Evolutionary conservation across 805 yeast genomes (phyloP), one percentile per base, ranked within the genome.

Genomic region (Torulaspora microellipsoides): DNA sequence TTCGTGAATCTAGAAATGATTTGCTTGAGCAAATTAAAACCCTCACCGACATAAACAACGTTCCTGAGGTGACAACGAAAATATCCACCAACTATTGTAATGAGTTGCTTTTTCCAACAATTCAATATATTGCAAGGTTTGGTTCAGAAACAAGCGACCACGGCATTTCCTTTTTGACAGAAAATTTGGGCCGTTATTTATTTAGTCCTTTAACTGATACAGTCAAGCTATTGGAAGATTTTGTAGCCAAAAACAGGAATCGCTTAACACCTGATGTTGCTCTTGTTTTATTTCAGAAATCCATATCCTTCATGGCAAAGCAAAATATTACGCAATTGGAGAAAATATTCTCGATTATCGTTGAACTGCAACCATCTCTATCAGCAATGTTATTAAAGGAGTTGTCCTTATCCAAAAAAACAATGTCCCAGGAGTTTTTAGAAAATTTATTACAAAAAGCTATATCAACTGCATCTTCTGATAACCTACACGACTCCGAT

Each of bases 371-470:
- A 46, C 72, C 75, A 2, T 49, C 53, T 0, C 56, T 71, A 17
- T 62, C 80, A 0, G 71, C 75, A n/a, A 32, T 51, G 0, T 56
- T 81, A 15, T 62, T 83, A 32, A 60, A 61, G 7, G 64, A 67
- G n/a, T 60, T 83, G n/a, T 67, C 80, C 1, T 47, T 62, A 1
- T 67, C 72, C 14, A 80, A 79, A 48, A 79, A 74, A 52, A 67
- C 80, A 0, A 58, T 83, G 28, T 75, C 87, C 0, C 66, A 73
- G 3, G 65, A 67, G 1, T 82, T 83, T 51, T 62, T 81, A 17
- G 58, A 68, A 8, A 39, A 51, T 1, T 36, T 64, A 31, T 59
- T 61, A 27, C 17, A 36, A 1, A 41, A 49, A 8, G 46, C 52
- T 2, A 29, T 57, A 6, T 31, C 44, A 14, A 25, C 34, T 27